Percentiles rank a stretch among this genome's conserved stretches.
These are phyloP conservation scores for Salix purpurea DNA, from an alignment of 345 rosid species.

Conservation along the genomic window DNA sequence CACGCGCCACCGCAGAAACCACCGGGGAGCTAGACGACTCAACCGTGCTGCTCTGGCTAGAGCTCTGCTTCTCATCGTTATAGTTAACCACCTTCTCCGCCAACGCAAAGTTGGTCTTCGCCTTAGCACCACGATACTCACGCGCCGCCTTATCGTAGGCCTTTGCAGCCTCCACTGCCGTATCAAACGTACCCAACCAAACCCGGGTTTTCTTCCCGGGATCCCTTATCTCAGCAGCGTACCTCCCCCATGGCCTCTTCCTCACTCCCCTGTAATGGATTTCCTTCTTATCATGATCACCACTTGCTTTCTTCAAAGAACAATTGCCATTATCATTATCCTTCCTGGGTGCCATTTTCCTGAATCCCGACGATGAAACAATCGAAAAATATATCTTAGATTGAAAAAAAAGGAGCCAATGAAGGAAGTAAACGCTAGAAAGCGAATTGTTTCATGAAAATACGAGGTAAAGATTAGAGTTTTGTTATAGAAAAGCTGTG, in stretches of 20 bases:
- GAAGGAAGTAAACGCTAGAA: too few relatives aligned
- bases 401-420: too few relatives aligned
- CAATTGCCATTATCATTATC: not conserved
- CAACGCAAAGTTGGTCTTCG: constrained; percentile 63
- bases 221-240: constrained; percentile 79
- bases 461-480: not conserved
- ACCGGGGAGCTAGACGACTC: constrained; percentile 35
- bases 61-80: constrained; percentile 19
- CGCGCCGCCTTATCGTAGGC: constrained; percentile 65
- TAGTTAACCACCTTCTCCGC: constrained; percentile 6
- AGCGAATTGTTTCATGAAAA: not conserved
- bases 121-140: constrained; percentile 59
- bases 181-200: constrained; percentile 72
- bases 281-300: constrained; percentile 19
- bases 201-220: constrained; percentile 63
- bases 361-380: not conserved
- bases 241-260: constrained; percentile 73
- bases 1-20: constrained; percentile 23
- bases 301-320: not conserved
- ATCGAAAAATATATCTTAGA: not conserved
- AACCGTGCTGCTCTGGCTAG: constrained; percentile 37
- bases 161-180: constrained; percentile 64
- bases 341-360: constrained; percentile 36
- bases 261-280: constrained; percentile 57
- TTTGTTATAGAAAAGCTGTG: not conserved